Evolutionary conservation across 441 rosid species (phyloP).

Genomic region (Populus trichocarpa): DNA sequence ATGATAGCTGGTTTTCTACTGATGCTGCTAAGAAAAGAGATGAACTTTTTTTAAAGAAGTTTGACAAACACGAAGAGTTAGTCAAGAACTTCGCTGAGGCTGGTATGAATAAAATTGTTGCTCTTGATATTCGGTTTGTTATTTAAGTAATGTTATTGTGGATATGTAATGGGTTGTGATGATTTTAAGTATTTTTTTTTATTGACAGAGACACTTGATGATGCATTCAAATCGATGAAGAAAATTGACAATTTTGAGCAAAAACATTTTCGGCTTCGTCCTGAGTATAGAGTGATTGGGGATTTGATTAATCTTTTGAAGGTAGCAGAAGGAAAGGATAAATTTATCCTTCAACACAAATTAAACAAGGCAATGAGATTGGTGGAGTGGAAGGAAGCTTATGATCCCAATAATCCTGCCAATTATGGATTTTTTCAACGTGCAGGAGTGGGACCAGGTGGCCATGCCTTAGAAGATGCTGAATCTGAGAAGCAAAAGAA

Average conservation of each 20-base stretch:
- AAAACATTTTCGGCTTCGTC: conserved; percentile 69
- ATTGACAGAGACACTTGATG: conserved; percentile 66
- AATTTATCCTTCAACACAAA: conserved; percentile 80
- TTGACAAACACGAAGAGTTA: conserved; percentile 54
- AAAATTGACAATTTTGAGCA: conserved; percentile 75
- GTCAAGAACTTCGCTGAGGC: conserved; percentile 45
- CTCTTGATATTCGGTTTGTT: not conserved
- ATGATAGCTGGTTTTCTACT: conserved; percentile 39
- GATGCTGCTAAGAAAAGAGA: conserved; percentile 38
- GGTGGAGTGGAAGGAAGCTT: conserved; percentile 81
- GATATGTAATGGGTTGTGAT: not conserved
- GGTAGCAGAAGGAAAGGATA: conserved; percentile 82
- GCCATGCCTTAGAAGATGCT: conserved; percentile 22
- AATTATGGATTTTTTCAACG: conserved; percentile 66
- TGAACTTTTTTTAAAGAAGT: conserved; percentile 49
- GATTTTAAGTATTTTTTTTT: not conserved
- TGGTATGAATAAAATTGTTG: conserved; percentile 31
- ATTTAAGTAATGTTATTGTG: not conserved
- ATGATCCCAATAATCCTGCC: conserved; percentile 78
- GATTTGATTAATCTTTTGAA: conserved; percentile 78
- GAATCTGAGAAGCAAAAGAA: conserved; percentile 40
- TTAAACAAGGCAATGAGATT: conserved; percentile 81
- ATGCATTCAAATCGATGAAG: conserved; percentile 71
- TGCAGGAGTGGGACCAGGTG: conserved; percentile 37
- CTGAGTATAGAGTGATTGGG: conserved; percentile 83